A percentile compares a stretch with the other conserved stretches of the same genome.
Conservation (phyloP, 2,329 filamentous ascomycete genomes). For the Aspergillus proliferans region DNA sequence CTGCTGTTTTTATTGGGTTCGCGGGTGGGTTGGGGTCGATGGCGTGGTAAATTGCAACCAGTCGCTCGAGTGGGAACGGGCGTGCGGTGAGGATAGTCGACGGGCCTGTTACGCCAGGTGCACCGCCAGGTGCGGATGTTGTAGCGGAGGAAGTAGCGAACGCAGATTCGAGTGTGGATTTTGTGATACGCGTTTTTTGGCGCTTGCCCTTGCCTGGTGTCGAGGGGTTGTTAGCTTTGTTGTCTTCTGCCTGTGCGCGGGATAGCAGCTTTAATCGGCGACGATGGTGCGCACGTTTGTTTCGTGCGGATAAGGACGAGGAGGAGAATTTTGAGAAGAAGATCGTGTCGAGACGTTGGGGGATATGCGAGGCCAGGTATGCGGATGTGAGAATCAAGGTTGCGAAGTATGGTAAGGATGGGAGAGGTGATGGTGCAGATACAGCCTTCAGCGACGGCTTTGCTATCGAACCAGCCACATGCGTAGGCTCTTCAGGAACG, state of each 20-base stretch:
- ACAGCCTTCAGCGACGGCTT: slow-evolving; percentile 17
- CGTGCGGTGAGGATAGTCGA: slow-evolving; percentile 36
- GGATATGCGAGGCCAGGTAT: slow-evolving; percentile 44
- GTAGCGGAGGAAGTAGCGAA: slow-evolving; percentile 35
- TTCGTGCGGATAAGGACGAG: slow-evolving; percentile 36
- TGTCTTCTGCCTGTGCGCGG: slow-evolving; percentile 31
- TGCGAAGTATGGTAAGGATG: slow-evolving; percentile 41
- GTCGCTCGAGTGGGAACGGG: slow-evolving; percentile 41
- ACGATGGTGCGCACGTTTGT: slow-evolving; percentile 40
- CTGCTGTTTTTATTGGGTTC: slow-evolving; percentile 29
- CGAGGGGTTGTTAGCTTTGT: slow-evolving; percentile 21
- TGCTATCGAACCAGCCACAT: slow-evolving; percentile 4
- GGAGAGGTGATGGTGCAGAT: slow-evolving; percentile 25
- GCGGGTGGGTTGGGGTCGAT: slow-evolving; percentile 41
- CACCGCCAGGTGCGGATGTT: slow-evolving; percentile 25
- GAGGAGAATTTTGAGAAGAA: slow-evolving; percentile 46
- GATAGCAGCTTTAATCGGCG: slow-evolving; percentile 37
- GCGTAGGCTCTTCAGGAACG: slow-evolving; percentile 24
- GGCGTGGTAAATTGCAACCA: slow-evolving; percentile 44
- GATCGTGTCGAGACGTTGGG: slow-evolving; percentile 42
- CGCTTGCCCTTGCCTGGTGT: slow-evolving; percentile 30
- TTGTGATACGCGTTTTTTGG: slow-evolving; percentile 35
- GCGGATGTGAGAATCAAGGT: slow-evolving; percentile 42
- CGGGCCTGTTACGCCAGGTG: slow-evolving; percentile 28
- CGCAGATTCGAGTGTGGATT: slow-evolving; percentile 34